Evolutionary conservation across 2,329 filamentous ascomycete genomes (phyloP).

Genomic region (Penicillium sp.): DNA sequence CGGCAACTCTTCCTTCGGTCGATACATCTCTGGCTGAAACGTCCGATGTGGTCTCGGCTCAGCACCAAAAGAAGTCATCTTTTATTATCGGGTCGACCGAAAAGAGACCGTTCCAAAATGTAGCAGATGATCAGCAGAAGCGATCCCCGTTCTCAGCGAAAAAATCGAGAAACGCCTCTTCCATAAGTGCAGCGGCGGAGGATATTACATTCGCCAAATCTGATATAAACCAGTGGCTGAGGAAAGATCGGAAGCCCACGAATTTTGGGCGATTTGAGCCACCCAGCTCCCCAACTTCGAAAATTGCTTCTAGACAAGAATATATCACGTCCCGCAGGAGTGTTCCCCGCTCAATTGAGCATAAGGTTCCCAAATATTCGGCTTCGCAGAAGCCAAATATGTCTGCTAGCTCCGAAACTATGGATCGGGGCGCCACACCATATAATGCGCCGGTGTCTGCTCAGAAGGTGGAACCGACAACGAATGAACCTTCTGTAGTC

Average conservation of each 20-base stretch:
- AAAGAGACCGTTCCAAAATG: neutral
- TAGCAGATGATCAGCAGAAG: neutral
- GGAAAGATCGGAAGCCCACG: slow-evolving; percentile 27
- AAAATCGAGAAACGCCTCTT: neutral
- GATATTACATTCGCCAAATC: slow-evolving; percentile 3
- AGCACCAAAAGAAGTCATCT: neutral
- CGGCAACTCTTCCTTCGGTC: neutral
- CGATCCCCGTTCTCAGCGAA: neutral
- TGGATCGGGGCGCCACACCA: neutral
- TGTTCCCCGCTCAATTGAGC: slow-evolving; percentile 3
- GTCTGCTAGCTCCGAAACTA: neutral
- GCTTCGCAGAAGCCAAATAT: neutral
- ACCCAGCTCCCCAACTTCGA: slow-evolving; percentile 36
- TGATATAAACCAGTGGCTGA: slow-evolving; percentile 26
- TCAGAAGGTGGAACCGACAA: neutral
- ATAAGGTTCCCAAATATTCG: neutral
- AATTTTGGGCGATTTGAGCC: slow-evolving; percentile 34
- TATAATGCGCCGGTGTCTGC: neutral
- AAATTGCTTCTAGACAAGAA: slow-evolving; percentile 19
- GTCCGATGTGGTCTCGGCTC: neutral
- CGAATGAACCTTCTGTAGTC: neutral
- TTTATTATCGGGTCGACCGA: neutral
- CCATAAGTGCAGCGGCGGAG: neutral
- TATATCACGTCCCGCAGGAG: slow-evolving; percentile 11
- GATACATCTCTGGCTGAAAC: neutral